These are phyloP conservation scores for Geosmithia flava DNA, from an alignment of 2,329 filamentous ascomycete genomes.

Conservation along the genomic window DNA sequence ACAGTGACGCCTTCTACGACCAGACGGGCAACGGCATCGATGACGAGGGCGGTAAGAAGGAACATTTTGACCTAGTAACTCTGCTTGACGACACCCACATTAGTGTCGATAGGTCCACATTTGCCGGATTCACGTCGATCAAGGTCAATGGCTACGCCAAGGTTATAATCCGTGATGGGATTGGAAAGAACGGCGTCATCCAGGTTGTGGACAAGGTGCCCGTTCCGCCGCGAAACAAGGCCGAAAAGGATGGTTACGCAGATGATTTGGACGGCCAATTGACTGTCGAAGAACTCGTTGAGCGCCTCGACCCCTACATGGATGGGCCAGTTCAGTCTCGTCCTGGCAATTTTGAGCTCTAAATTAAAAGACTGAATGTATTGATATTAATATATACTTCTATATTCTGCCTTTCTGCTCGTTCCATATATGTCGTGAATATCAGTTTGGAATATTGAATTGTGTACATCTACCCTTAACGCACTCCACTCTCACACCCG, in stretches of 20 bases:
- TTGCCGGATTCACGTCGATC: conserved; percentile 57
- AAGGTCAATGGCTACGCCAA: conserved; percentile 61
- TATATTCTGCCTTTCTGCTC: not conserved
- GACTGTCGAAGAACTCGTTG: conserved; percentile 14
- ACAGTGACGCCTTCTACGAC: conserved; percentile 72
- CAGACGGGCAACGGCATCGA: conserved; percentile 13
- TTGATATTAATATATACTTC: not conserved
- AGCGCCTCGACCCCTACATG: conserved; percentile 14
- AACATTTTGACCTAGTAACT: conserved; percentile 60
- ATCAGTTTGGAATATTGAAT: conserved; percentile 1
- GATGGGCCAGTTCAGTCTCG: not conserved
- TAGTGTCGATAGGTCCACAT: conserved; percentile 57
- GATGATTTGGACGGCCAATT: conserved; percentile 8
- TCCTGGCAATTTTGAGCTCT: not conserved
- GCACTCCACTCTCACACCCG: not conserved
- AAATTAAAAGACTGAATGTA: not conserved
- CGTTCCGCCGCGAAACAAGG: conserved; percentile 55
- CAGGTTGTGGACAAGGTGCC: conserved; percentile 64
- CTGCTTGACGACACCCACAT: conserved; percentile 54
- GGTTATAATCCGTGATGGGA: conserved; percentile 55
- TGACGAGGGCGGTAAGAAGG: conserved; percentile 12
- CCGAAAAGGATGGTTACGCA: conserved; percentile 1
- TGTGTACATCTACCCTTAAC: too few species aligned
- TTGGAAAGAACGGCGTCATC: conserved; percentile 71
- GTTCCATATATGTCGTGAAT: not conserved